Percentiles rank a stretch among this genome's conserved stretches.
phyloP scores from a whole-genome alignment of 768 basidiomycete species.

The Lactifluus volemus region DNA sequence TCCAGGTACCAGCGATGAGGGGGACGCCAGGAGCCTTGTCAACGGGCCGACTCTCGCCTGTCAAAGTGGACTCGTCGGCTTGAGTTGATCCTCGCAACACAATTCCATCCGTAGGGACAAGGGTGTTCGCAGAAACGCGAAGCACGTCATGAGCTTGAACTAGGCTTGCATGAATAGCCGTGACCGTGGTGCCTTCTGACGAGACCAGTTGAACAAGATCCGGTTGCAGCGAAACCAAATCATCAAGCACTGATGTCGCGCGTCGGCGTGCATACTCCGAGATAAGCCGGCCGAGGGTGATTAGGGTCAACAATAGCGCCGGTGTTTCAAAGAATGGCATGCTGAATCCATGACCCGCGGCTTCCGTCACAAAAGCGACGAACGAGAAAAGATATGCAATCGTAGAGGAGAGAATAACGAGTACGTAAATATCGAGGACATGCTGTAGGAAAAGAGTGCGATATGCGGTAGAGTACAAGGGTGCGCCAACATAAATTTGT shows the following conservation, averaged over 20 bases:
- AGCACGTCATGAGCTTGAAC: constrained; percentile 32
- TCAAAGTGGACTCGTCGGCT: constrained; percentile 37
- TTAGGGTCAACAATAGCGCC: constrained; percentile 34
- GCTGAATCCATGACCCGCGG: constrained; percentile 25
- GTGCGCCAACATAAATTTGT: constrained; percentile 29
- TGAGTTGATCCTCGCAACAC: constrained; percentile 29
- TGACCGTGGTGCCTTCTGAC: constrained; percentile 15
- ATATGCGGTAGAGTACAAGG: constrained; percentile 30
- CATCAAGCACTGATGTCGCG: constrained; percentile 28
- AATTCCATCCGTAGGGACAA: constrained; percentile 34
- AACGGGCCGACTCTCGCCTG: constrained; percentile 35
- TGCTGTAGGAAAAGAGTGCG: constrained; percentile 31
- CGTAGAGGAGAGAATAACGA: constrained; percentile 32
- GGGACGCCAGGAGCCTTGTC: constrained; percentile 27
- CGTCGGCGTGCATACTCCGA: constrained; percentile 31
- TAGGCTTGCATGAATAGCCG: constrained; percentile 25
- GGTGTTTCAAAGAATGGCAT: constrained; percentile 37
- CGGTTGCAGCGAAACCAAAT: constrained; percentile 29
- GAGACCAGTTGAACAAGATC: constrained; percentile 27
- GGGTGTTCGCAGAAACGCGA: constrained; percentile 28
- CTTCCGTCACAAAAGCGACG: constrained; percentile 30
- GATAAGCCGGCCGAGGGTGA: constrained; percentile 33
- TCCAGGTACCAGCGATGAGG: constrained; percentile 34
- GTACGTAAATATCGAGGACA: constrained; percentile 32
- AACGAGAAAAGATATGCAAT: constrained; percentile 35